Base-by-base conservation (phyloP, 805 yeast genomes). In the Starmerella stellata region DNA sequence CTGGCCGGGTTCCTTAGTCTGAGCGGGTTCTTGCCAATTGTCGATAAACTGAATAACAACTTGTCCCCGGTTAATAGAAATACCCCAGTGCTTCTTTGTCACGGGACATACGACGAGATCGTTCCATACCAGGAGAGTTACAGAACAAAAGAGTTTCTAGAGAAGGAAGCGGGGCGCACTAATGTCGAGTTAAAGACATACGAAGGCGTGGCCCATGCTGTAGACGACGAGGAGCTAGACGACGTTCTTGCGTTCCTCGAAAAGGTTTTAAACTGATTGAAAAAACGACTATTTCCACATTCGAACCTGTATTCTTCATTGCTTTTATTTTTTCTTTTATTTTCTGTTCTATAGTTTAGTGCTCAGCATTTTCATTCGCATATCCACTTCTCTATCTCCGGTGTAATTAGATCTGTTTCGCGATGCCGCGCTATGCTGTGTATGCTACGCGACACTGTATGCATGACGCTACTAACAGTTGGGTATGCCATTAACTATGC, bases 31-130 rank as follows among this genome's bases (percentile, higher is more conserved):
- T 60, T 72, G 42, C 65, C 66, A 16, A 41, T 52, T 21, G 37
- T 34, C 19, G 50, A 54, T 21, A 43, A 35, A 9, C 35, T 39
- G 19, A 30, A 34, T 27, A 38, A 40, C 13, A 18, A 15, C 5
- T 25, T 20, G 18, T 9, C 33, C 9, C 56, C 59, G n/a, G 51
- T 53, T 25, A 81, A 82, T 53, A 52, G 58, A 14, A 59, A 64
- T 5, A 78, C 93, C 0, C 93, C 93, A 1, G 62, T 81, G 5
- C 81, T 83, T 61, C 79, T 80, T 49, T 93, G 90, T 5, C 95
- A 87, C 56, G 96, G 98, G 24, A 72, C 73, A 4, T 57, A 53
- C 2, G 96, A 87, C 54, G 78, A 77, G 1, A 62, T 85, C 3
- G 69, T 87, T 9, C 51, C 56, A 7, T 24, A 38, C 24, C 52